phyloP scores from a whole-genome alignment of 495 filamentous ascomycete genomes.

The Lasiosphaeris hirsuta region DNA sequence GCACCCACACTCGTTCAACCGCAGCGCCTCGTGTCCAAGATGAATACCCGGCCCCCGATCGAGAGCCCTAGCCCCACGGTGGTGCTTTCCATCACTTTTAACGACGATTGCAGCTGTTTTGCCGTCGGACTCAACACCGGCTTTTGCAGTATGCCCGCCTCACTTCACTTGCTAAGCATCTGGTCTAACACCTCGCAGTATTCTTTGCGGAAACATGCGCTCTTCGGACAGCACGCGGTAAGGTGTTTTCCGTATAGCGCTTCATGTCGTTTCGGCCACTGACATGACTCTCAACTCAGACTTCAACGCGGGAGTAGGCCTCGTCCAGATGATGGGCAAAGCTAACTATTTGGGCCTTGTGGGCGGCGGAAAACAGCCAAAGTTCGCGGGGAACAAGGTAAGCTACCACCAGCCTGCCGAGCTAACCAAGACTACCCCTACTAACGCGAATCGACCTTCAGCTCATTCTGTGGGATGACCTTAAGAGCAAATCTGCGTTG shows the following conservation, averaged over 20 bases:
- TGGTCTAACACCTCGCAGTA: conserved; percentile 48
- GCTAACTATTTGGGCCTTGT: conserved; percentile 87
- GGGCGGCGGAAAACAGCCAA: conserved; percentile 81
- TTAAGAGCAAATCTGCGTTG: conserved; percentile 68
- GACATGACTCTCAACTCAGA: conserved; percentile 45
- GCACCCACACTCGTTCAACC: background rate
- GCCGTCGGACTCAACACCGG: conserved; percentile 83
- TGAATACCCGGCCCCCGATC: conserved; percentile 89
- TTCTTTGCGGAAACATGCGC: conserved; percentile 76
- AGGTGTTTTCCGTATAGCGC: background rate
- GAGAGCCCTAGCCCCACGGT: conserved; percentile 69
- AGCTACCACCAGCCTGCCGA: conserved; percentile 20
- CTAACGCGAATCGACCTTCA: conserved; percentile 26
- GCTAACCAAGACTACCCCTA: background rate
- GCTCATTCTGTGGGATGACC: conserved; percentile 91
- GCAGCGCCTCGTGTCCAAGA: conserved; percentile 36
- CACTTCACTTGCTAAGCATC: background rate
- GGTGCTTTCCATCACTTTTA: conserved; percentile 83
- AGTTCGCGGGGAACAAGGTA: conserved; percentile 85
- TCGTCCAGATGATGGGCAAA: conserved; percentile 83
- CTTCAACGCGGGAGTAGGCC: conserved; percentile 79
- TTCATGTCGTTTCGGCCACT: background rate
- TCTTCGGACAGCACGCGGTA: conserved; percentile 57
- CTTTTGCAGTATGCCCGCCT: conserved; percentile 68
- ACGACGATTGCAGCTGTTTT: conserved; percentile 82